Evolutionary conservation across 371 early-diverging fungal genomes (phyloP), one percentile per base, ranked within the genome.

Genomic region (Mortierella sp.): DNA sequence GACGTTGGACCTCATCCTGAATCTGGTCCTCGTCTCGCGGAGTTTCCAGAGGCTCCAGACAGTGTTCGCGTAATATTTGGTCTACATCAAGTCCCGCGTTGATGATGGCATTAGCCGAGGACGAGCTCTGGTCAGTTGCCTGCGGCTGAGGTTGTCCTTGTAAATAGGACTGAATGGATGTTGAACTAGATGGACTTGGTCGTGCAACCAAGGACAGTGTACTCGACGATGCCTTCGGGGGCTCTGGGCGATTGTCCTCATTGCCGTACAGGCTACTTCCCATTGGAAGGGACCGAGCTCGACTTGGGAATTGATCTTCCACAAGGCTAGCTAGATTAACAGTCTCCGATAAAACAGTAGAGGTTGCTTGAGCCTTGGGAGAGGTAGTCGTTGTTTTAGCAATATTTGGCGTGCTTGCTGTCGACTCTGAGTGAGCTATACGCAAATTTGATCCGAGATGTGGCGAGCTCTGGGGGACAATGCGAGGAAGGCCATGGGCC

Each of bases 1-100:
- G 91, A 37, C 88, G 75, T 47, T 86, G 64, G 2, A 92, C 84
- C 39, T 87, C 86, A 62, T 92, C 91, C 49, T 84, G 84, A 18
- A 80, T 61, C 49, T 85, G 83, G 4, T 83, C 73, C 24, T 83
- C 78, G 39, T 78, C 72, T 20, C 76, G 75, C 3, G 75, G 73
- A 1, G 72, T 69, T 39, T 83, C 84, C 16, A 83, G 59, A 1
- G 88, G 83, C 37, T 88, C 86, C 0, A 87, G 74, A 69, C 84
- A 86, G 1, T 84, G 84, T 58, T 90, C 88, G 9, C 89, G 85
- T 40, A 92, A 68, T 2, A 90, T 84, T 14, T 87, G 86, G 35
- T 90, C 88, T 0, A 88, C 85, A 68, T 90, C 86, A 4, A 88
- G 60, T 18, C 74, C 75, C 1, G 73, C 22, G 9, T 47, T 70